Percentiles rank a stretch among this genome's conserved stretches.
Conservation (phyloP, 2,329 filamentous ascomycete species). For the Pseudocercospora crystallina region DNA sequence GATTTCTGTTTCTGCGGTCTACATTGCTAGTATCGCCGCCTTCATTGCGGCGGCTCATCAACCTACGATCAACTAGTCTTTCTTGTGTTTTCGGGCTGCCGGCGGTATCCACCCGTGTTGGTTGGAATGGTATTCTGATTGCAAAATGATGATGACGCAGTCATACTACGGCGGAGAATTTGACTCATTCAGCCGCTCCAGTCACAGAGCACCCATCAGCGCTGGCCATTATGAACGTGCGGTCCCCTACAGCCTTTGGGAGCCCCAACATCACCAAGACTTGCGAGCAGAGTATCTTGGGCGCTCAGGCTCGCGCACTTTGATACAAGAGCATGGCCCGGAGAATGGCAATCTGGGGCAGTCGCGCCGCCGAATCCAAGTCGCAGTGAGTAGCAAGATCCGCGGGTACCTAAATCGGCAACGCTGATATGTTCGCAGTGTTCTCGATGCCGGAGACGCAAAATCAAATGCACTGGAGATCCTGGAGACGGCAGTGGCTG, state of each 20-base stretch:
- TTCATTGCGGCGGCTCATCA: background rate
- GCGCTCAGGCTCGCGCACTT: slow-evolving; percentile 21
- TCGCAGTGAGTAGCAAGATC: slow-evolving; percentile 45
- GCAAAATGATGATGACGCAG: slow-evolving; percentile 33
- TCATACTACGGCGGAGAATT: slow-evolving; percentile 31
- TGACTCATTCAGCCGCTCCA: slow-evolving; percentile 25
- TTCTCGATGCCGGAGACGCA: slow-evolving; percentile 82
- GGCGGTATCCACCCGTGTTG: background rate
- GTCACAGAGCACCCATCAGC: slow-evolving; percentile 23
- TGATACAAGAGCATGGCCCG: slow-evolving; percentile 34
- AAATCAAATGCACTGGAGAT: slow-evolving; percentile 93
- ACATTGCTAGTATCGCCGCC: slow-evolving; percentile 9
- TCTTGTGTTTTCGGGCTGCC: slow-evolving; percentile 12
- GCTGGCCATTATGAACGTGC: slow-evolving; percentile 29
- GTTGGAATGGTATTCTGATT: background rate
- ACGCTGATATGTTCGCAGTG: slow-evolving; percentile 58
- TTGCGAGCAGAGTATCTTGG: slow-evolving; percentile 26
- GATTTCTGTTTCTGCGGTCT: slow-evolving; percentile 10
- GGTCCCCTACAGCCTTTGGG: slow-evolving; percentile 28
- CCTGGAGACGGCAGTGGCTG: slow-evolving; percentile 74
- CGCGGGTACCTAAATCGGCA: no score
- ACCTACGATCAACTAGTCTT: background rate
- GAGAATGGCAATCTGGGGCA: slow-evolving; percentile 37
- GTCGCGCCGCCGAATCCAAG: slow-evolving; percentile 53
- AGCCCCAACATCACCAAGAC: slow-evolving; percentile 24